Evolutionary conservation across 768 basidiomycete genomes (phyloP).

Genomic region (Russula virescens): DNA sequence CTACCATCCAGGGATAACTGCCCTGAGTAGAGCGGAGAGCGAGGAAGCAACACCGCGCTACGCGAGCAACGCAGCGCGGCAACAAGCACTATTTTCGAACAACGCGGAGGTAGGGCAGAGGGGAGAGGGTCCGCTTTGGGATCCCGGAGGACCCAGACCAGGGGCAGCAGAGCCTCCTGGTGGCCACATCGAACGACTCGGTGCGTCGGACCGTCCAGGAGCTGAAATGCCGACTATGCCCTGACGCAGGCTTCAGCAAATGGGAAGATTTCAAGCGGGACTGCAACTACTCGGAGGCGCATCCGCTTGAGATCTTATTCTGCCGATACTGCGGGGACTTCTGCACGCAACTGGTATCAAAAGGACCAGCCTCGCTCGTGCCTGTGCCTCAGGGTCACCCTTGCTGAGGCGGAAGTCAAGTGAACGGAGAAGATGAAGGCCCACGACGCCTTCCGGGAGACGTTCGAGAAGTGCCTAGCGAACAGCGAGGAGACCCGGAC

Average conservation of each 20-base stretch:
- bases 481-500: neutral
- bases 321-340: neutral
- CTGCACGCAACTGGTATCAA: neutral
- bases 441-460: neutral
- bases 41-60: neutral
- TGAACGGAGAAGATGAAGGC: neutral
- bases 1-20: neutral
- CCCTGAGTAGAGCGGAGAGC: neutral
- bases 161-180: neutral
- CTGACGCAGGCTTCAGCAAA: neutral
- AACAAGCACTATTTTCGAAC: too few relatives aligned
- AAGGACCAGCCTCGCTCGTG: neutral
- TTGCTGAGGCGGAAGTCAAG: neutral
- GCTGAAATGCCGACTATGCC: neutral
- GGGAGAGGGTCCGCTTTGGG: neutral
- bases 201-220: neutral
- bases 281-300: neutral
- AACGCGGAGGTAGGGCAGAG: too few relatives aligned
- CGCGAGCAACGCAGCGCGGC: neutral
- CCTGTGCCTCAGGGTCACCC: too few relatives aligned
- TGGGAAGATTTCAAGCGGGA: neutral
- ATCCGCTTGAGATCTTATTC: neutral
- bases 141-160: neutral
- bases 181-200: neutral
- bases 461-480: neutral